A percentile compares a stretch with the other conserved stretches of the same genome.
Conservation (phyloP, 2,329 filamentous ascomycete species). For the Eutypa lata region DNA sequence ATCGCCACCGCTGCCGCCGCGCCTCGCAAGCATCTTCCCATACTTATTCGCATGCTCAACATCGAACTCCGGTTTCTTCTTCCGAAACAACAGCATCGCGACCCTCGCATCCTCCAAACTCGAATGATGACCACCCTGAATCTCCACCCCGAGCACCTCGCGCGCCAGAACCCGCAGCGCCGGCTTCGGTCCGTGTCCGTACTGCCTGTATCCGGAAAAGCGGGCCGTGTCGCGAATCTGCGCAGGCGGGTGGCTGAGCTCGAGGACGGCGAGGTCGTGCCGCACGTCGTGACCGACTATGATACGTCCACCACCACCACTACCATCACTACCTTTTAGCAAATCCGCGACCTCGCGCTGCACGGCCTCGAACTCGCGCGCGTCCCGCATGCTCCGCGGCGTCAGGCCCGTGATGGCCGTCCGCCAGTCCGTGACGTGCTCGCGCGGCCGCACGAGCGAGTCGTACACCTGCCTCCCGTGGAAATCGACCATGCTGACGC, state of each 20-base stretch:
- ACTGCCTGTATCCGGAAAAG: slow-evolving; percentile 69
- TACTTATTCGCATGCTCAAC: slow-evolving; percentile 71
- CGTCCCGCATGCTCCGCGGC: slow-evolving; percentile 66
- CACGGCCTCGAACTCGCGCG: slow-evolving; percentile 71
- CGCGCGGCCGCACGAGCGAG: slow-evolving; percentile 78
- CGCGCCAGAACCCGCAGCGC: slow-evolving; percentile 58
- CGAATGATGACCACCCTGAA: slow-evolving; percentile 62
- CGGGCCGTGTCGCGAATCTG: slow-evolving; percentile 84
- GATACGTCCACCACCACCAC: slow-evolving; percentile 43
- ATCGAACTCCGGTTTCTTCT: slow-evolving; percentile 83
- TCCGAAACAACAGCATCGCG: slow-evolving; percentile 83
- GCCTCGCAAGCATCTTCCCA: slow-evolving; percentile 27
- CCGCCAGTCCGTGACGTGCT: slow-evolving; percentile 84
- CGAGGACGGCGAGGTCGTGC: slow-evolving; percentile 70
- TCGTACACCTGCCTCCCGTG: slow-evolving; percentile 92
- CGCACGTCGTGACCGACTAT: slow-evolving; percentile 70
- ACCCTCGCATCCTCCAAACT: slow-evolving; percentile 79
- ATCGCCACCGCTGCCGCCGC: slow-evolving; percentile 30
- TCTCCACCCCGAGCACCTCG: slow-evolving; percentile 57
- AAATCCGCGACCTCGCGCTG: slow-evolving; percentile 67
- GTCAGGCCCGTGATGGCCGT: slow-evolving; percentile 82
- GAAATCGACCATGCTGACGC: slow-evolving; percentile 90
- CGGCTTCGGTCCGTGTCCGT: slow-evolving; percentile 65
- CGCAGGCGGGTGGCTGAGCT: slow-evolving; percentile 70
- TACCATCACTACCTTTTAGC: slow-evolving; percentile 31